Conservation (phyloP, 2,329 filamentous ascomycete species). For the Metarhizium guizhouense region DNA sequence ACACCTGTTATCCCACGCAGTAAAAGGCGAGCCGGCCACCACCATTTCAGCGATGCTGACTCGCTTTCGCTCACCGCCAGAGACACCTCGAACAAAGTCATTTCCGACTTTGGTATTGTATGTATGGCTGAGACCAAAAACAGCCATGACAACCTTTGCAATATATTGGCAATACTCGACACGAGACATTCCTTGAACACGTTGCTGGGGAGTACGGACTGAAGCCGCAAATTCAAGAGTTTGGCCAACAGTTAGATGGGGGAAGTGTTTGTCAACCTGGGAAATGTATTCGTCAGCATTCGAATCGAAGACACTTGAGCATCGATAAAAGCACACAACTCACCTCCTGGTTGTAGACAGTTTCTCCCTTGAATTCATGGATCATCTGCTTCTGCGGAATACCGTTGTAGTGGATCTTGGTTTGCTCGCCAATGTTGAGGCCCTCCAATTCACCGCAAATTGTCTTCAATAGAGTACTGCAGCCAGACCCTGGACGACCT, state of each 20-base stretch:
- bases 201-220: conserved; percentile 56
- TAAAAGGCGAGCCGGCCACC: conserved; percentile 48
- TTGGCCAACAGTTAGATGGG: conserved; percentile 66
- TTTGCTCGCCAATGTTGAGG: conserved; percentile 39
- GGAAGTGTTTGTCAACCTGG: conserved; percentile 62
- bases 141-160: conserved; percentile 57
- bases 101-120: conserved; percentile 67
- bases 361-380: conserved; percentile 54
- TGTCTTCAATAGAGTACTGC: conserved; percentile 55
- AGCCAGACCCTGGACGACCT: conserved; percentile 56
- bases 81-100: conserved; percentile 63
- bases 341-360: conserved; percentile 68
- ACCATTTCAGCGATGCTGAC: conserved; percentile 76
- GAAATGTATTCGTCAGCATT: background rate
- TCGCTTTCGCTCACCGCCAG: conserved; percentile 66
- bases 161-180: conserved; percentile 53
- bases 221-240: conserved; percentile 66
- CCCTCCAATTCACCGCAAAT: conserved; percentile 52
- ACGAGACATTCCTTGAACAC: conserved; percentile 53
- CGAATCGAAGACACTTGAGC: background rate
- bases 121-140: conserved; percentile 65
- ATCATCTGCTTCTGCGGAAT: conserved; percentile 44
- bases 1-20: conserved; percentile 59
- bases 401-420: conserved; percentile 54
- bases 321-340: background rate